phyloP scores from a whole-genome alignment of 2,329 filamentous ascomycete genomes.

The Lasiodiplodia sp. region DNA sequence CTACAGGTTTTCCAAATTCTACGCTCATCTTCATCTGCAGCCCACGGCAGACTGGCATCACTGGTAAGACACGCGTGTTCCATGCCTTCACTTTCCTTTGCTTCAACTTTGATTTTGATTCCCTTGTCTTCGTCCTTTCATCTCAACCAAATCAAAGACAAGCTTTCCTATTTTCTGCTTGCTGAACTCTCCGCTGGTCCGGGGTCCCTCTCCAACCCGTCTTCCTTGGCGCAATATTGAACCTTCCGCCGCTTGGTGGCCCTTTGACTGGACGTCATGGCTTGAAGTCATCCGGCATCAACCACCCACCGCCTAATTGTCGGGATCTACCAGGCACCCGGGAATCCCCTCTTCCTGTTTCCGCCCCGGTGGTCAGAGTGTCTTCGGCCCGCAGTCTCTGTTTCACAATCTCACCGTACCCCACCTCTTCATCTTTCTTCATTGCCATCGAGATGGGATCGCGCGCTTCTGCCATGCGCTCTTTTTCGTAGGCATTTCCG shows the following conservation, averaged over 20 bases:
- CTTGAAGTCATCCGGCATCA: background rate
- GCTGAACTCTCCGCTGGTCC: background rate
- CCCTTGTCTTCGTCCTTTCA: slow-evolving; percentile 6
- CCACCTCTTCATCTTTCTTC: slow-evolving; percentile 5
- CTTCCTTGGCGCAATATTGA: background rate
- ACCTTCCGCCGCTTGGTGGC: background rate
- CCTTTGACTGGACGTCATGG: background rate
- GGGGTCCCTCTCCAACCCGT: background rate
- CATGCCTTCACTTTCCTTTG: background rate
- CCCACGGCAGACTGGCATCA: too few species aligned
- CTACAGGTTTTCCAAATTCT: background rate
- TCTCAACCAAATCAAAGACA: background rate
- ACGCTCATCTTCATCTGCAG: slow-evolving; percentile 6
- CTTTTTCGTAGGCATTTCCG: background rate
- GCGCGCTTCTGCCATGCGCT: background rate
- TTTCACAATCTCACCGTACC: slow-evolving; percentile 15
- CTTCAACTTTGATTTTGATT: slow-evolving; percentile 6
- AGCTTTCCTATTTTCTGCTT: background rate
- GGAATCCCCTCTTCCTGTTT: background rate
- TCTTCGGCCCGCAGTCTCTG: slow-evolving; percentile 17
- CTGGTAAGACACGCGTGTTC: background rate
- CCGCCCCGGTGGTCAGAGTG: slow-evolving; percentile 19
- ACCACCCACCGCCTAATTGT: background rate
- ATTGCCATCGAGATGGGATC: background rate
- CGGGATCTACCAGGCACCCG: slow-evolving; percentile 12